Evolutionary conservation across 352 stramenopile species (phyloP).

Genomic region (Blastocystis sp.): DNA sequence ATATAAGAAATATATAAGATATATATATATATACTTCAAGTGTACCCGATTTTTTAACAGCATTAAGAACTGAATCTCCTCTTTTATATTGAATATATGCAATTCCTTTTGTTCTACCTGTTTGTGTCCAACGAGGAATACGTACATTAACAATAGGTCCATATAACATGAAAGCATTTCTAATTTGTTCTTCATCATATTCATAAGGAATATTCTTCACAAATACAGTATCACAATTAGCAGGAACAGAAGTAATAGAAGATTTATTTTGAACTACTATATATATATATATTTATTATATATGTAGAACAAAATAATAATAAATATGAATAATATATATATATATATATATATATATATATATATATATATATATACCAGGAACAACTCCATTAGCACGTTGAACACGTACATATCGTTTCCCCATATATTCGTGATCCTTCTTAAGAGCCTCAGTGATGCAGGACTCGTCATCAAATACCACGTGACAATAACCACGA

Average conservation of each 20-base stretch:
- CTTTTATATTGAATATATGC: slow-evolving; percentile 84
- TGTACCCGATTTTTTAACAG: slow-evolving; percentile 49
- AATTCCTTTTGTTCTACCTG: slow-evolving; percentile 79
- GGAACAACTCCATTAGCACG: slow-evolving; percentile 47
- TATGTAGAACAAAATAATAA: slow-evolving; percentile 49
- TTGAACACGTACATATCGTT: slow-evolving; percentile 63
- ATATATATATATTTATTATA: slow-evolving; percentile 5
- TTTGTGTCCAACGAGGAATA: slow-evolving; percentile 71
- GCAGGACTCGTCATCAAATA: slow-evolving; percentile 58
- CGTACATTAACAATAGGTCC: slow-evolving; percentile 71
- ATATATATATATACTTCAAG: no score
- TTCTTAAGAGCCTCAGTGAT: slow-evolving; percentile 57
- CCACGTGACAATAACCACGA: slow-evolving; percentile 69
- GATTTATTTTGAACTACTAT: slow-evolving; percentile 10
- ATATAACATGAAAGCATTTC: slow-evolving; percentile 52
- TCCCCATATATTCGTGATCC: slow-evolving; percentile 61
- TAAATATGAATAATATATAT: no score
- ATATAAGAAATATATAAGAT: no score
- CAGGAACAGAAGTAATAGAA: slow-evolving; percentile 42
- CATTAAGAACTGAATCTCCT: slow-evolving; percentile 57
- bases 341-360: slow-evolving; percentile 48
- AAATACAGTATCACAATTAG: slow-evolving; percentile 69
- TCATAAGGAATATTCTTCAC: slow-evolving; percentile 80
- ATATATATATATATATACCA: no score
- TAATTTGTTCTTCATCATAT: slow-evolving; percentile 59